These are phyloP conservation scores for Pezicula rhizophila DNA, from an alignment of 2,329 filamentous ascomycete species.

Conservation along the genomic window DNA sequence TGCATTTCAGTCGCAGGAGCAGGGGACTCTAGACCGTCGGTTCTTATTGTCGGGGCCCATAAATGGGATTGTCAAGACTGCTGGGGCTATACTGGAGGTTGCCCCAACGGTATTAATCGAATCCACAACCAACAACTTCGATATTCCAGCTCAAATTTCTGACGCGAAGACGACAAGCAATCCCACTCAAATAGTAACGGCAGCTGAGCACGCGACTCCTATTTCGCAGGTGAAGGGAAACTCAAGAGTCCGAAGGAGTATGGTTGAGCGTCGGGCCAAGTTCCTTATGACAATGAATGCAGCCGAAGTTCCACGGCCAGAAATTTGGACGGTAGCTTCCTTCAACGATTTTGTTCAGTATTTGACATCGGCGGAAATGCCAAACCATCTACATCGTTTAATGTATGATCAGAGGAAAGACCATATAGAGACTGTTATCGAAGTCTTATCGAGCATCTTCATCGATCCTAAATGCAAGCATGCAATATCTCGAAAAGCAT, in stretches of 20 bases:
- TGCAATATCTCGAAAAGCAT: slow-evolving; percentile 33
- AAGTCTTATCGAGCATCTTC: slow-evolving; percentile 28
- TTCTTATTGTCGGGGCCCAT: slow-evolving; percentile 19
- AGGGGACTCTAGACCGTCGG: neutral
- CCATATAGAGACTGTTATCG: slow-evolving; percentile 13
- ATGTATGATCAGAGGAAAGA: slow-evolving; percentile 10
- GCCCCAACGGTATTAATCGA: slow-evolving; percentile 6
- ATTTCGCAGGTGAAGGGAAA: no score
- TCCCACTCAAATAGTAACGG: no score
- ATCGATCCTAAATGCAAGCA: slow-evolving; percentile 22
- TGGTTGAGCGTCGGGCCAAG: neutral
- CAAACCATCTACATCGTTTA: slow-evolving; percentile 14
- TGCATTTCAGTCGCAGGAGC: slow-evolving; percentile 3
- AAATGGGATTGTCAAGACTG: slow-evolving; percentile 11
- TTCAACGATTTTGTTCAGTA: slow-evolving; percentile 34
- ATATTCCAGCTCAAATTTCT: no score
- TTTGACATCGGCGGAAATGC: slow-evolving; percentile 24
- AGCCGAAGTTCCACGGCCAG: slow-evolving; percentile 11
- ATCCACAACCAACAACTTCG: no score
- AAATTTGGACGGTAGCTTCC: slow-evolving; percentile 25
- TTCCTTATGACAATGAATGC: slow-evolving; percentile 7
- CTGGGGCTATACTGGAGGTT: slow-evolving; percentile 13
- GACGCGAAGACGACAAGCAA: no score
- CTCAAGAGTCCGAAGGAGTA: slow-evolving; percentile 24
- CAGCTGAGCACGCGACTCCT: no score